Evolutionary conservation across 2,329 filamentous ascomycete species (phyloP).

Genomic region (Colletotrichum horii): DNA sequence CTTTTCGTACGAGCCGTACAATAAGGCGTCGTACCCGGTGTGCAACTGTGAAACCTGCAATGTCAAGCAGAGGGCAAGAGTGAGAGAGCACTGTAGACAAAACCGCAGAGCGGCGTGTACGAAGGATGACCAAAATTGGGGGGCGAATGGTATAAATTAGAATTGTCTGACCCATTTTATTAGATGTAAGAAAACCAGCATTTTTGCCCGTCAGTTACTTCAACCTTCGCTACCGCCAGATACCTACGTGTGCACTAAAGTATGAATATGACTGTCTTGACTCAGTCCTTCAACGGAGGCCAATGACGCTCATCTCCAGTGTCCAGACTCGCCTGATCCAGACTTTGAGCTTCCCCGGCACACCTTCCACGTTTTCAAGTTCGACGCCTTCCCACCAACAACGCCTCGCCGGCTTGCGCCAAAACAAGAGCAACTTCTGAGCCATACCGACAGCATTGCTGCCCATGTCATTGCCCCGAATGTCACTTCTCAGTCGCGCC

Average conservation of each 20-base stretch:
- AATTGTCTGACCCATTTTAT: background rate
- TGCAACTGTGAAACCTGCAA: background rate
- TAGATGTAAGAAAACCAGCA: background rate
- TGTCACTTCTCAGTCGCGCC: conserved; percentile 90
- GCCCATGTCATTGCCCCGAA: conserved; percentile 77
- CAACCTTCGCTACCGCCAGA: background rate
- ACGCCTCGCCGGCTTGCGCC: conserved; percentile 92
- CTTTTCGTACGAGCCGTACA: background rate
- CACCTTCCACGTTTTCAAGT: conserved; percentile 85
- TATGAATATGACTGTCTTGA: too few species aligned
- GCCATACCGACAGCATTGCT: conserved; percentile 94
- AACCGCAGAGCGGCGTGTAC: background rate
- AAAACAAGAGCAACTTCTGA: conserved; percentile 96
- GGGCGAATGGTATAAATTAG: background rate
- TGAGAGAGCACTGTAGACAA: background rate
- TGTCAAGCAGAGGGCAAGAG: background rate
- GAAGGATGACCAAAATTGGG: background rate
- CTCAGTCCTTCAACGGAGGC: conserved; percentile 64
- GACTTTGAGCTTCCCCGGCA: conserved; percentile 91
- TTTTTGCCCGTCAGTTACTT: background rate
- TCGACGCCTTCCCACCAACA: conserved; percentile 99
- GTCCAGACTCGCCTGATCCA: conserved; percentile 99
- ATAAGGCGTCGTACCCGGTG: too few species aligned
- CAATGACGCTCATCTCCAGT: conserved; percentile 95
- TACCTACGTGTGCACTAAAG: background rate